Conservation (phyloP, 2,329 filamentous ascomycete genomes). For the Sclerotinia nivalis region DNA sequence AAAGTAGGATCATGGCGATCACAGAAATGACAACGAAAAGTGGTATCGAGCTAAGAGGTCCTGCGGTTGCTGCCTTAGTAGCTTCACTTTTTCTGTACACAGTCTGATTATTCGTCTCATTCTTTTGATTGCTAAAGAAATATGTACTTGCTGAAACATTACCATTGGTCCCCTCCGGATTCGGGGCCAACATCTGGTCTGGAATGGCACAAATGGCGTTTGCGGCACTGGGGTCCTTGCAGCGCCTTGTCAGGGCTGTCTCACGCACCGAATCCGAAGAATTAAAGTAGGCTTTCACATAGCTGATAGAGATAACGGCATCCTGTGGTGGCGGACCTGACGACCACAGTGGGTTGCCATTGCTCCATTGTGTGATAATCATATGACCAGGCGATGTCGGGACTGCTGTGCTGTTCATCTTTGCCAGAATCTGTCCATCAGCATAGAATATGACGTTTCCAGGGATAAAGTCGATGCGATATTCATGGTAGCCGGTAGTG, state of each 20-base stretch:
- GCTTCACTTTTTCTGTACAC: constrained; percentile 39
- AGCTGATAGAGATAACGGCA: constrained; percentile 63
- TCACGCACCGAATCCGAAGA: constrained; percentile 51
- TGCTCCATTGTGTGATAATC: constrained; percentile 76
- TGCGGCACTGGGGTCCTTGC: constrained; percentile 43
- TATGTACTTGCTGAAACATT: constrained; percentile 43
- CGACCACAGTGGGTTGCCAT: constrained; percentile 71
- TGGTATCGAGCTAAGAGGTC: background rate
- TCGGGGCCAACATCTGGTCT: constrained; percentile 45
- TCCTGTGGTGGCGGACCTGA: constrained; percentile 66
- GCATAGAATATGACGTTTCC: constrained; percentile 67
- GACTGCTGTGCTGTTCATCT: constrained; percentile 57
- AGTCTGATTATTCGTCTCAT: constrained; percentile 53
- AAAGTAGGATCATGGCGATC: background rate
- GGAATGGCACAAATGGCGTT: constrained; percentile 54
- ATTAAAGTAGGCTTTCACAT: constrained; percentile 81
- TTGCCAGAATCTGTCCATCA: constrained; percentile 58
- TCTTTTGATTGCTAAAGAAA: constrained; percentile 52
- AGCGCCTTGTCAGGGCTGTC: constrained; percentile 46
- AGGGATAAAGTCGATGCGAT: constrained; percentile 73
- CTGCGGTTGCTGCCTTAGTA: background rate
- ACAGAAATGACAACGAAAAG: constrained; percentile 10
- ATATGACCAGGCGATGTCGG: constrained; percentile 64
- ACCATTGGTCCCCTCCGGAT: constrained; percentile 30
- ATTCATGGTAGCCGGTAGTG: constrained; percentile 68